Evolutionary conservation across 495 filamentous ascomycete species (phyloP).

Genomic region (Podospora pseudocomata): DNA sequence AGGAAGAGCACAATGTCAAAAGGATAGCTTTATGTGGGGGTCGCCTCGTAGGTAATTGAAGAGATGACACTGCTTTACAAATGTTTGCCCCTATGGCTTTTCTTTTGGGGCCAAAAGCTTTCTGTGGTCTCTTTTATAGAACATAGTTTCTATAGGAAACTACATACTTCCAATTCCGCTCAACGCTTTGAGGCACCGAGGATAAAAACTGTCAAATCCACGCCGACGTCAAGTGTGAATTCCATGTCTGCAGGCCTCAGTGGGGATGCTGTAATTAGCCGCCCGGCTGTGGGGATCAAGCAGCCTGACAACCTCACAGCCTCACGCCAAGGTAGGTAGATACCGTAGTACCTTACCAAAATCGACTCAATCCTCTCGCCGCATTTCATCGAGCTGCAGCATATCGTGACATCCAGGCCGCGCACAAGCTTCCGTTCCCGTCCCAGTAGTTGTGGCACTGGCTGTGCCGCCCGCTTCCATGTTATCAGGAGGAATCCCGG

Average conservation of each 20-base stretch:
- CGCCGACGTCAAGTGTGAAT: background rate
- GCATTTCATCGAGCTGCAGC: background rate
- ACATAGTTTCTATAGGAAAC: background rate
- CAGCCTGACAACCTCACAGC: background rate
- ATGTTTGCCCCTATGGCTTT: background rate
- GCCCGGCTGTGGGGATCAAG: background rate
- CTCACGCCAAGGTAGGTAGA: background rate
- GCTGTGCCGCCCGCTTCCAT: too few relatives aligned
- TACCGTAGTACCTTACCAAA: background rate
- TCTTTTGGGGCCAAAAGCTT: background rate
- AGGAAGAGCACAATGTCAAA: too few relatives aligned
- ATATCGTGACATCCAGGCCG: too few relatives aligned
- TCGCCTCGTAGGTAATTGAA: background rate
- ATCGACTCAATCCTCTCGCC: background rate
- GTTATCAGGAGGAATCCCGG: background rate
- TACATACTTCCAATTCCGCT: too few relatives aligned
- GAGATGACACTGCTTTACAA: too few relatives aligned
- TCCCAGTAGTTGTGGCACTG: background rate
- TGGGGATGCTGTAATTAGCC: background rate
- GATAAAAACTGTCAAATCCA: background rate
- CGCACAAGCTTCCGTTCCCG: background rate
- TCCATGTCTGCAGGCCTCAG: background rate
- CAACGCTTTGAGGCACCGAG: too few relatives aligned
- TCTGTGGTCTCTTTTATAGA: background rate
- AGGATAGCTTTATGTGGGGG: background rate